These are phyloP conservation scores for Aspergillus taichungensis DNA, from an alignment of 495 filamentous ascomycete genomes.

Conservation along the genomic window DNA sequence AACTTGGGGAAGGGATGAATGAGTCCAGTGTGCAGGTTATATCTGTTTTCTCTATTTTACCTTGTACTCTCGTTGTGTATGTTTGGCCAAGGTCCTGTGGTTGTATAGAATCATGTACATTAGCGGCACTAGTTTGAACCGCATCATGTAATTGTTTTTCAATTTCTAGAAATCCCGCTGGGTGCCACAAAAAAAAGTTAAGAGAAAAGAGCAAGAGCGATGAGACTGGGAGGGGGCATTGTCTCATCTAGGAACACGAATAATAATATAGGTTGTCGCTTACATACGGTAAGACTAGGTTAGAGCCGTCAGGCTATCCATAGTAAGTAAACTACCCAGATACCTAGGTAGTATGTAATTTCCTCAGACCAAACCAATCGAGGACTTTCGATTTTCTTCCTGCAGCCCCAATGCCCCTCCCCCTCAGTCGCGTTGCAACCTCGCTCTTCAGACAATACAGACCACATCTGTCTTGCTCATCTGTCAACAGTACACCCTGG, in stretches of 20 bases:
- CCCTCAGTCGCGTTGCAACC: constrained; percentile 25
- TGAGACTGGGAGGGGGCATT: too few species aligned
- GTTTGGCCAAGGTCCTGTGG: not conserved
- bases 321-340: not conserved
- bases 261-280: too few species aligned
- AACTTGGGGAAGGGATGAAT: constrained; percentile 44
- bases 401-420: constrained; percentile 32
- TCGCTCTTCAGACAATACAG: constrained; percentile 15
- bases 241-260: not conserved
- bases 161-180: not conserved
- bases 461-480: constrained; percentile 2
- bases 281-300: too few species aligned
- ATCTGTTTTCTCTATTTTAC: not conserved
- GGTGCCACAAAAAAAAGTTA: not conserved
- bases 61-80: too few species aligned
- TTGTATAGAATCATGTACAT: constrained; percentile 1
- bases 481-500: not conserved
- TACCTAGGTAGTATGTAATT: not conserved
- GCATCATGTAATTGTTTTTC: not conserved
- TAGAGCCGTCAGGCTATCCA: too few species aligned
- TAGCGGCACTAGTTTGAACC: not conserved
- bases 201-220: not conserved
- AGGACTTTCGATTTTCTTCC: constrained; percentile 5
- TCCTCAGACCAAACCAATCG: constrained; percentile 3
- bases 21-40: constrained; percentile 1